Evolutionary conservation across 352 stramenopile species (phyloP).

Genomic region (Globisporangium paroecandrum): DNA sequence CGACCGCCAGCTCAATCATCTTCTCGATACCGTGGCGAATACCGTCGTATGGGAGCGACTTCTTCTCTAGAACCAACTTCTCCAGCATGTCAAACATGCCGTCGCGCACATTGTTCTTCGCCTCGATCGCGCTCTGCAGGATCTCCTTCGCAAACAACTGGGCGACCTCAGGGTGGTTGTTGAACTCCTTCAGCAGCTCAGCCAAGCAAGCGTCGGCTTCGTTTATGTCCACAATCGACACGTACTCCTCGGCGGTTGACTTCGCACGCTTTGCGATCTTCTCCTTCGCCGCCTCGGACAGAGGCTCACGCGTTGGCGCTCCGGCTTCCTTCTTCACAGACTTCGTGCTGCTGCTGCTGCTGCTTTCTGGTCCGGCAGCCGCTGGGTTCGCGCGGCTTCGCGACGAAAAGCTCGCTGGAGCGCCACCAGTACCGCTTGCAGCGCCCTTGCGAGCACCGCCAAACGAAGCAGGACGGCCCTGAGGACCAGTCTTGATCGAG

Average conservation of each 20-base stretch:
- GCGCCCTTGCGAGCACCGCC: conserved; percentile 18
- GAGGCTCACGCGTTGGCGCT: conserved; percentile 28
- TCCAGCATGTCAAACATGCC: conserved; percentile 71
- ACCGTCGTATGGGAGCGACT: conserved; percentile 48
- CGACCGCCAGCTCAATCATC: conserved; percentile 50
- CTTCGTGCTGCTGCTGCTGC: conserved; percentile 1
- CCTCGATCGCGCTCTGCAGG: conserved; percentile 61
- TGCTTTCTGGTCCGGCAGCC: conserved; percentile 19
- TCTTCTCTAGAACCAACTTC: conserved; percentile 61
- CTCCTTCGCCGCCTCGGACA: conserved; percentile 58
- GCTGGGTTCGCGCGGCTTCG: conserved; percentile 16
- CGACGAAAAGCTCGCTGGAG: conserved; percentile 32
- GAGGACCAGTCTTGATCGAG: conserved; percentile 55
- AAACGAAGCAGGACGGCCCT: conserved; percentile 51
- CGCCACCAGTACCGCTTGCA: conserved; percentile 22
- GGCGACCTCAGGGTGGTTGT: conserved; percentile 52
- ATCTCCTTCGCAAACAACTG: conserved; percentile 57
- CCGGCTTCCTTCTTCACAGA: conserved; percentile 32
- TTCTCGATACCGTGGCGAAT: conserved; percentile 62
- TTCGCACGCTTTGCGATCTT: conserved; percentile 78
- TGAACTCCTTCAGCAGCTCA: conserved; percentile 67
- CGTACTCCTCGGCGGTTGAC: conserved; percentile 75
- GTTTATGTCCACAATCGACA: conserved; percentile 63
- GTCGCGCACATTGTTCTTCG: conserved; percentile 45
- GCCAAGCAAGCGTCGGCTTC: conserved; percentile 64